Percentiles rank a stretch among this genome's conserved stretches.
These are phyloP conservation scores for Ligustrum vulgare DNA, from an alignment of 257 asterid genomes.

Conservation along the genomic window DNA sequence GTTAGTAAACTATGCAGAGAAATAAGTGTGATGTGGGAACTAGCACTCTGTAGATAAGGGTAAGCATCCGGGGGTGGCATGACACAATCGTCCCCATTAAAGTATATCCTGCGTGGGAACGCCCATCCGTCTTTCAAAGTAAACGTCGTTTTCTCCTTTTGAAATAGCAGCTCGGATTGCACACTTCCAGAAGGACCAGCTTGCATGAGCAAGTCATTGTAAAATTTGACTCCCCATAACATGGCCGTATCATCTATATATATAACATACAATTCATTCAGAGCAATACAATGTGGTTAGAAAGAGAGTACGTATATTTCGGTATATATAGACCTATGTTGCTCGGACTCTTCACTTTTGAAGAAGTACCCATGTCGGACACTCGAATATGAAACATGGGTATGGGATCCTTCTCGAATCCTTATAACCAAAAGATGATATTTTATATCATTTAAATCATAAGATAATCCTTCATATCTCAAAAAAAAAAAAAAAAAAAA, in stretches of 20 bases:
- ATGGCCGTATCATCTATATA: constrained; percentile 54
- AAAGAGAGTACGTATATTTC: neutral
- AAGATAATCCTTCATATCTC: no score
- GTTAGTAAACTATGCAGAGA: constrained; percentile 11
- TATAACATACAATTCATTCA: neutral
- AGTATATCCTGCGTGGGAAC: constrained; percentile 46
- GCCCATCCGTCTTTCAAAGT: constrained; percentile 59
- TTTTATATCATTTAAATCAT: no score
- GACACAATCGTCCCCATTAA: constrained; percentile 23
- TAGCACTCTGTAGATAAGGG: constrained; percentile 33
- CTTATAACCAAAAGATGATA: no score
- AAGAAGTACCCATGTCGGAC: no score
- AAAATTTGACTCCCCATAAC: constrained; percentile 25
- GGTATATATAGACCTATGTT: neutral
- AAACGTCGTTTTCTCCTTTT: constrained; percentile 39
- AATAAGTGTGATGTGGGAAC: neutral
- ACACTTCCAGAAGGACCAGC: constrained; percentile 47
- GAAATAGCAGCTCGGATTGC: constrained; percentile 53
- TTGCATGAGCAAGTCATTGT: constrained; percentile 46
- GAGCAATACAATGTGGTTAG: neutral
- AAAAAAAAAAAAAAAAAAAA: no score
- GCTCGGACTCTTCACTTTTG: no score
- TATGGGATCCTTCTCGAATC: no score
- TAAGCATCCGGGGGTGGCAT: constrained; percentile 9
- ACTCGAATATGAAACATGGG: no score